Evolutionary conservation across 164 flowering plant species (phyloP), one percentile per base, ranked within the genome.

Genomic region (Platanus orientalis): DNA sequence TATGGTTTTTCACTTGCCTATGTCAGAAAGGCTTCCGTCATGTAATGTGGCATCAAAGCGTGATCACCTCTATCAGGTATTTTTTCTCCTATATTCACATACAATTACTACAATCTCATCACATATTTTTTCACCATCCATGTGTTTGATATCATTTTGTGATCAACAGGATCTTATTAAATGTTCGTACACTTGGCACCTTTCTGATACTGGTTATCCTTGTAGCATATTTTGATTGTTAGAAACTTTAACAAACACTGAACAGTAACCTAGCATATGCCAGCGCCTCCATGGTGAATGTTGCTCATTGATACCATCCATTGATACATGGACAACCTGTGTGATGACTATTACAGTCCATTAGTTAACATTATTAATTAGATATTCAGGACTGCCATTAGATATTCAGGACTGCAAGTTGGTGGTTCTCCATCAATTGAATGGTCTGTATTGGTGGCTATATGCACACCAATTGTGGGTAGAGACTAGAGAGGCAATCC

Each of bases 31-130:
- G 53, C 90, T 78, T 67, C 96, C 91, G 21, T 57, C 90, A 4
- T 89, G 95, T 73, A 75, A 78, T 64, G 99, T 85, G 49, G 82
- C 73, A 49, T 76, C 96, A 44, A 94, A 94, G 83, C 95, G 97
- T 11, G 84, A 80, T 26, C 96, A 91, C 64, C 84, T 94, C 13
- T 89, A 85, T 77, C 89, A 91, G 99, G 99, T 94, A 71, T 52
- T 16, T 55, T 12, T 3, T 24, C 42, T 61, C 53, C 16, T n/a
- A 28, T 27, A 16, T 66, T 54, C 42, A 20, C n/a, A 27, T 36
- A n/a, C n/a, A n/a, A n/a, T n/a, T n/a, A n/a, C n/a, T n/a, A n/a
- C n/a, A n/a, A n/a, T n/a, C 36, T 32, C 36, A 4, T 32, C 9
- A 32, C n/a, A n/a, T n/a, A 9, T 32, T 32, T 9, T 32, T 32